Percentiles rank a stretch among this genome's conserved stretches.
Conservation (phyloP, 2,329 filamentous ascomycete species). For the Talaromyces sp. region DNA sequence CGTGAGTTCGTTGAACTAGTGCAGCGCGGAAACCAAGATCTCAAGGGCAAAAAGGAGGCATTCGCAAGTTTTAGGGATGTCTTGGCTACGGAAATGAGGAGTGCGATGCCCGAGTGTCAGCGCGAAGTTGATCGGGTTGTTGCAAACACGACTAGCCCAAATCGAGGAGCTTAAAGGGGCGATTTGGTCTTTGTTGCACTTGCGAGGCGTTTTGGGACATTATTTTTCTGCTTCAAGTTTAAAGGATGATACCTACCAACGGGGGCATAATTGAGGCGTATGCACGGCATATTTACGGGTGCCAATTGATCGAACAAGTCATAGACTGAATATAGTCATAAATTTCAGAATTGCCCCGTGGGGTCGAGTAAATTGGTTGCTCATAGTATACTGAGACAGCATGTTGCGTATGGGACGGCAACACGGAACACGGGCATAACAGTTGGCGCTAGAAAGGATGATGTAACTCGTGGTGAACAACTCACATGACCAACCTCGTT, state of each 20-base stretch:
- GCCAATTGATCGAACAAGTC: neutral
- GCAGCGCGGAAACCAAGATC: conserved; percentile 60
- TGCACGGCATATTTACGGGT: neutral
- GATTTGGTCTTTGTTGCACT: neutral
- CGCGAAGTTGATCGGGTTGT: conserved; percentile 53
- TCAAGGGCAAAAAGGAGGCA: conserved; percentile 60
- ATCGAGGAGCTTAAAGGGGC: neutral
- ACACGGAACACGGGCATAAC: too few relatives aligned
- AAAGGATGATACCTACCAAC: neutral
- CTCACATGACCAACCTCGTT: neutral
- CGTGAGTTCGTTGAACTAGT: conserved; percentile 63
- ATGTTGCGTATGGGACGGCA: too few relatives aligned
- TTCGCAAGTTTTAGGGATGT: conserved; percentile 59
- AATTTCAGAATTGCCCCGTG: neutral
- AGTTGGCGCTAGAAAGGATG: neutral
- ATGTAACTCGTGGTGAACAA: neutral
- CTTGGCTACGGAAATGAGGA: conserved; percentile 56
- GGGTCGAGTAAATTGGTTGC: neutral
- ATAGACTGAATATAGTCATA: neutral
- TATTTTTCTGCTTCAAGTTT: neutral
- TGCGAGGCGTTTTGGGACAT: conserved; percentile 1
- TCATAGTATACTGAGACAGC: neutral
- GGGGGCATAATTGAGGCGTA: neutral
- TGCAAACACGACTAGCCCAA: conserved; percentile 29
- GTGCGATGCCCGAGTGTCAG: conserved; percentile 56